Conservation (phyloP, 2,329 filamentous ascomycete species). For the Truncatella angustata region DNA sequence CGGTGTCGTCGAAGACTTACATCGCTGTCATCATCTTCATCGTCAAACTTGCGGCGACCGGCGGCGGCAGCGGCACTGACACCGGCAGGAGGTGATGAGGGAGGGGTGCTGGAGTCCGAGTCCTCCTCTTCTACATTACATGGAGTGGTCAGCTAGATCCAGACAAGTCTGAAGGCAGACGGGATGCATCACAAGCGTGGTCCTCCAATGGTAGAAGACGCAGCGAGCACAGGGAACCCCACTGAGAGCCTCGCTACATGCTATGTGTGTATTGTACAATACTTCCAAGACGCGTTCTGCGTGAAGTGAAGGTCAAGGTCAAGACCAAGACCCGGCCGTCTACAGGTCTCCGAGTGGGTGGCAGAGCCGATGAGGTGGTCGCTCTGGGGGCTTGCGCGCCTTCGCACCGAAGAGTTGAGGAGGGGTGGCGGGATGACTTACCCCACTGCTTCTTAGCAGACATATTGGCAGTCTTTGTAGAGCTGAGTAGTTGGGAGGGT, state of each 20-base stretch:
- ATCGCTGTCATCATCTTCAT: conserved; percentile 14
- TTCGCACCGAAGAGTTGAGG: neutral
- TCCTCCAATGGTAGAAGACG: conserved; percentile 15
- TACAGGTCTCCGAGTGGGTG: too few species aligned
- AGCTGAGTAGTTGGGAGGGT: neutral
- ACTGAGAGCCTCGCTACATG: conserved; percentile 12
- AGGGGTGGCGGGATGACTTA: conserved; percentile 9
- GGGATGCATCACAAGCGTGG: conserved; percentile 6
- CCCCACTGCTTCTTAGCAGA: conserved; percentile 15
- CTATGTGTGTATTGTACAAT: neutral
- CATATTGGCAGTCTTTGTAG: conserved; percentile 8
- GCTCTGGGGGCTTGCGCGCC: conserved; percentile 5
- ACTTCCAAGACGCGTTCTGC: too few species aligned
- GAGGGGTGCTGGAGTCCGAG: conserved; percentile 11
- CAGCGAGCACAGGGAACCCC: conserved; percentile 13
- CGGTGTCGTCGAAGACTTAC: too few species aligned
- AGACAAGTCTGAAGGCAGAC: neutral
- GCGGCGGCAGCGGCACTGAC: neutral
- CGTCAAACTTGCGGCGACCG: conserved; percentile 11
- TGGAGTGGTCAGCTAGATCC: conserved; percentile 11
- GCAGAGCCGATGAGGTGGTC: conserved; percentile 19
- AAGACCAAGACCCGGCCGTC: too few species aligned
- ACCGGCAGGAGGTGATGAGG: conserved; percentile 3
- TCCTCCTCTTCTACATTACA: conserved; percentile 10
- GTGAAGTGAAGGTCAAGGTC: too few species aligned